A percentile compares a stretch with the other conserved stretches of the same genome.
These are phyloP conservation scores for Polychaeton citri DNA, from an alignment of 2,329 filamentous ascomycete species.

Conservation along the genomic window DNA sequence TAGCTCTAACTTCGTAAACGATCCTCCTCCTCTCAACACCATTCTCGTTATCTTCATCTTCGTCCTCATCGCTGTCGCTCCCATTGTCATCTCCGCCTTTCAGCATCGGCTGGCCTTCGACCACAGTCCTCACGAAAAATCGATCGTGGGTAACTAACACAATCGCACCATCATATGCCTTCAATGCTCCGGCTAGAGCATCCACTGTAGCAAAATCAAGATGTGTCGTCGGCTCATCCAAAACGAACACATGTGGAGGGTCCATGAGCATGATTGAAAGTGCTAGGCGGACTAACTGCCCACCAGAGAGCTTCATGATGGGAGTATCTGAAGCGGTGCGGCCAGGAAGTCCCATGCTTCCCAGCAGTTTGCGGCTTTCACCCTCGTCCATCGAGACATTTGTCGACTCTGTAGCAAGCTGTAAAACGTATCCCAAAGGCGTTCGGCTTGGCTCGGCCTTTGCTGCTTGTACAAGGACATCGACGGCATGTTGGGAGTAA, in stretches of 20 bases:
- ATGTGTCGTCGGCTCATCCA: conserved; percentile 77
- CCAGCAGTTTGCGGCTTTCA: conserved; percentile 52
- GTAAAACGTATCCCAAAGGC: conserved; percentile 48
- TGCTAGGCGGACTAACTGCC: conserved; percentile 54
- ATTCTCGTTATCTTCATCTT: not conserved
- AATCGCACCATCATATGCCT: conserved; percentile 58
- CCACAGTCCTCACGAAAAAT: conserved; percentile 62
- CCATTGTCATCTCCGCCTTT: not conserved
- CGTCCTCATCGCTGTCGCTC: conserved; percentile 2
- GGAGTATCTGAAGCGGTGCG: conserved; percentile 61
- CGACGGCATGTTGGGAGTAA: conserved; percentile 69
- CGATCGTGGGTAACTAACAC: conserved; percentile 71
- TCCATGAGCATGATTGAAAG: conserved; percentile 56
- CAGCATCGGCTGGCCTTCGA: conserved; percentile 42
- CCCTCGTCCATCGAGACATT: conserved; percentile 48
- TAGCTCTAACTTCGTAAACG: conserved; percentile 3
- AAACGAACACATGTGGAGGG: conserved; percentile 57
- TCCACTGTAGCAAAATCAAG: conserved; percentile 70
- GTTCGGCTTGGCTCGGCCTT: conserved; percentile 42
- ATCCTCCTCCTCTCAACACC: conserved; percentile 1
- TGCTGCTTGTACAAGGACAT: conserved; percentile 48
- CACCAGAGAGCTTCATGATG: conserved; percentile 60
- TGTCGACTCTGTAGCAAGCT: not conserved
- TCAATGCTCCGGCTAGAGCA: conserved; percentile 53
- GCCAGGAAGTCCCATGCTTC: conserved; percentile 56